These are phyloP conservation scores for Melastoma malabathricum DNA, from an alignment of 345 rosid genomes.

Conservation along the genomic window DNA sequence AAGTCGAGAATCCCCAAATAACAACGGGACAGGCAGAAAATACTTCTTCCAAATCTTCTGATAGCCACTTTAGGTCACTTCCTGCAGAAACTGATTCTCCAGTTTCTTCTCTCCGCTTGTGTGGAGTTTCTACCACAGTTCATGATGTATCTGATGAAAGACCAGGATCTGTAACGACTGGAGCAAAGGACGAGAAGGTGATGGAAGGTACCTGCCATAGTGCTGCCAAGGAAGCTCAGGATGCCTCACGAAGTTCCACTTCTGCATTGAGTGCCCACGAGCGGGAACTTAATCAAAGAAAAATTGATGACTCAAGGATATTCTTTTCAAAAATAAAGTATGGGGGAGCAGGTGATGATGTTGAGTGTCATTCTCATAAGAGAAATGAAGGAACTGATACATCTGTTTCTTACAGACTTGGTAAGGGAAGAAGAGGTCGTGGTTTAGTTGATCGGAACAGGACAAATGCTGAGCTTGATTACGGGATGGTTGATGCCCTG, in stretches of 20 bases:
- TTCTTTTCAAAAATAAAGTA: conserved; percentile 21
- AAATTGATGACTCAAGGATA: conserved; percentile 18
- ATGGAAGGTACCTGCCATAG: conserved; percentile 14
- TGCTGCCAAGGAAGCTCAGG: conserved; percentile 14
- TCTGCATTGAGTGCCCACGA: conserved; percentile 22
- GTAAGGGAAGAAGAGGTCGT: conserved; percentile 19
- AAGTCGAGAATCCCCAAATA: conserved; percentile 11
- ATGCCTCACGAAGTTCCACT: conserved; percentile 25
- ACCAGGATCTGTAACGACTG: conserved; percentile 17
- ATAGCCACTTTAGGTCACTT: conserved; percentile 14
- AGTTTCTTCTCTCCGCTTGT: conserved; percentile 14
- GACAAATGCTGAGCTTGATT: conserved; percentile 48
- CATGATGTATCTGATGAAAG: conserved; percentile 13
- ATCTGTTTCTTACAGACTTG: conserved; percentile 24
- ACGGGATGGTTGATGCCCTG: conserved; percentile 78
- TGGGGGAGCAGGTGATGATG: conserved; percentile 25
- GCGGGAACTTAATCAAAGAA: conserved; percentile 17
- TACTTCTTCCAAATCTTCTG: conserved; percentile 26
- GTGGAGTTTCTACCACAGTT: conserved; percentile 12
- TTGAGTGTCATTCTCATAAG: conserved; percentile 3
- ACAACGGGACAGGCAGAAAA: conserved; percentile 17
- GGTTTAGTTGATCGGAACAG: conserved; percentile 27
- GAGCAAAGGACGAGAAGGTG: conserved; percentile 15
- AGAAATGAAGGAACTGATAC: conserved; percentile 17
- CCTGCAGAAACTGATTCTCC: conserved; percentile 23